A percentile compares a stretch with the other conserved stretches of the same genome.
phyloP scores from a whole-genome alignment of 371 early-diverging fungal genomes.

The Mucor piriformis region DNA sequence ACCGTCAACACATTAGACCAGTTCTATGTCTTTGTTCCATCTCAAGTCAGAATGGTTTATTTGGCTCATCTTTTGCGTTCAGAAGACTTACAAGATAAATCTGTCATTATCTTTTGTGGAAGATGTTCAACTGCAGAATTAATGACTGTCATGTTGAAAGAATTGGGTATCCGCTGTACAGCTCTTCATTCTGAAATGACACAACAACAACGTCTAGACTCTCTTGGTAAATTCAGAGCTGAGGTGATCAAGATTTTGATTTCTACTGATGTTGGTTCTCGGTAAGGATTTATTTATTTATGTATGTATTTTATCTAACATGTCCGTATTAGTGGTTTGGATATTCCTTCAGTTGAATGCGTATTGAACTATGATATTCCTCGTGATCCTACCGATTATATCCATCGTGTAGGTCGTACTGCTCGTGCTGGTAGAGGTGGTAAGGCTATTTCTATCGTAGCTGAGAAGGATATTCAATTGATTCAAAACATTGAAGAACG shows the following conservation, averaged over 20 bases:
- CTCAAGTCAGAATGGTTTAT: conserved; percentile 90
- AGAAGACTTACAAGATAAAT: conserved; percentile 73
- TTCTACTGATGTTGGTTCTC: conserved; percentile 97
- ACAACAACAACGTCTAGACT: conserved; percentile 89
- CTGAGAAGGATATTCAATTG: conserved; percentile 91
- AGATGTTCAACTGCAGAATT: conserved; percentile 83
- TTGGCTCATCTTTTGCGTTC: conserved; percentile 78
- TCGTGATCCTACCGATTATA: conserved; percentile 96
- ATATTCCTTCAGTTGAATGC: conserved; percentile 94
- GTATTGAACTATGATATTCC: conserved; percentile 98
- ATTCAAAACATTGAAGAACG: conserved; percentile 87
- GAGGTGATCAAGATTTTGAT: conserved; percentile 85
- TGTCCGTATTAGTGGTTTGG: conserved; percentile 93
- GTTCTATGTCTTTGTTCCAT: conserved; percentile 91
- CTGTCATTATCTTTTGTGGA: conserved; percentile 90
- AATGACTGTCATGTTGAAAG: conserved; percentile 81
- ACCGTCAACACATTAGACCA: conserved; percentile 92
- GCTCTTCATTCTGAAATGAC: conserved; percentile 94
- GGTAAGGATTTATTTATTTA: conserved; percentile 49
- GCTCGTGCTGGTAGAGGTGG: conserved; percentile 96
- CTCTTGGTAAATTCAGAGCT: conserved; percentile 91
- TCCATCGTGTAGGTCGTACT: conserved; percentile 99
- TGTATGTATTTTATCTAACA: neutral
- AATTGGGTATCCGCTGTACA: conserved; percentile 86
- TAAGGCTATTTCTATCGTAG: conserved; percentile 87